A percentile compares a stretch with the other conserved stretches of the same genome.
Conservation (phyloP, 2,329 filamentous ascomycete species). For the Verticillium tricorpus region DNA sequence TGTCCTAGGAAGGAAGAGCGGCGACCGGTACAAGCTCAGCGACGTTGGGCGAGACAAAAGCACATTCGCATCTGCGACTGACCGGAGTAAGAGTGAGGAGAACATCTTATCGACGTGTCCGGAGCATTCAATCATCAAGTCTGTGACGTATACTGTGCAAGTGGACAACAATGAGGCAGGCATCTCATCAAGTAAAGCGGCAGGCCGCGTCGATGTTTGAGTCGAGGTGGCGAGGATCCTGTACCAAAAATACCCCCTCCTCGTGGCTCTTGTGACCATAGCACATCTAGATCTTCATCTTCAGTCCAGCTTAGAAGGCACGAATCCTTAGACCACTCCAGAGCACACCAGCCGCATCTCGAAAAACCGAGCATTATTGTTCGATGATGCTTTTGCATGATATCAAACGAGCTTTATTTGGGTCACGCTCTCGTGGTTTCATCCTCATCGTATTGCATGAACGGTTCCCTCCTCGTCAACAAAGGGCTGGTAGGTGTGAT, state of each 20-base stretch:
- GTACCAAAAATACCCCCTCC: no score
- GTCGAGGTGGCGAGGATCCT: no score
- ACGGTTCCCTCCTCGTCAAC: conserved; percentile 31
- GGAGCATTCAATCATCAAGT: conserved; percentile 34
- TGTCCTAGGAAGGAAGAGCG: conserved; percentile 14
- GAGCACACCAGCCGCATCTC: no score
- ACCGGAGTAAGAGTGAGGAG: conserved; percentile 29
- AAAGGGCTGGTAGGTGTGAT: conserved; percentile 32
- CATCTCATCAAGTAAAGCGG: background rate
- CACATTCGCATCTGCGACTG: conserved; percentile 20
- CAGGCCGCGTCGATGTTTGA: background rate
- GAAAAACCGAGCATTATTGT: no score
- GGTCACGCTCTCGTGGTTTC: background rate
- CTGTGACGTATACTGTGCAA: conserved; percentile 34
- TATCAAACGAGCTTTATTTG: background rate
- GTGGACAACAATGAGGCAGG: conserved; percentile 23
- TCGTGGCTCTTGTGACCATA: background rate
- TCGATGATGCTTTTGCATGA: no score
- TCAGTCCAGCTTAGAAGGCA: no score
- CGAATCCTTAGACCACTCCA: no score
- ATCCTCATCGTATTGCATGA: conserved; percentile 24
- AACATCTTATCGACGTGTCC: conserved; percentile 26
- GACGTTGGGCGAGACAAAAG: conserved; percentile 24
- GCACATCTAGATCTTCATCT: background rate
- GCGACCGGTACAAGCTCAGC: conserved; percentile 32